phyloP scores from a whole-genome alignment of 2,329 filamentous ascomycete genomes.

The Talaromyces rugulosus region DNA sequence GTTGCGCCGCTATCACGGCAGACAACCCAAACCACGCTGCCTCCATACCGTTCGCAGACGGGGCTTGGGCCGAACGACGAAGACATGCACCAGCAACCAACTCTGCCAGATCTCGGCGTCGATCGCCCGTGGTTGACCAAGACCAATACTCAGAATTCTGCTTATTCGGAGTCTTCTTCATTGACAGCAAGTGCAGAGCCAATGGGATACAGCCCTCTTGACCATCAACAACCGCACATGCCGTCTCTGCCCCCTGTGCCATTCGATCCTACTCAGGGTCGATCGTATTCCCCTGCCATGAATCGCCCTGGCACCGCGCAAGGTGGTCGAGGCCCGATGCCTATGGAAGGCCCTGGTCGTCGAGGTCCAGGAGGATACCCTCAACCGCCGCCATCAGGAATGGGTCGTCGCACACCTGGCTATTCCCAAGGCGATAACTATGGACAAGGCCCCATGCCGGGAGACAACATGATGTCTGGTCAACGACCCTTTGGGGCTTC shows the following conservation, averaged over 20 bases:
- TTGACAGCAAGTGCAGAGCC: constrained; percentile 29
- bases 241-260: constrained; percentile 26
- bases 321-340: constrained; percentile 23
- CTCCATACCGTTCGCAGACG: constrained; percentile 59
- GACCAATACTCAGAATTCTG: constrained; percentile 42
- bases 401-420: constrained; percentile 15
- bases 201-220: constrained; percentile 33
- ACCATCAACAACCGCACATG: constrained; percentile 22
- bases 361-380: constrained; percentile 16
- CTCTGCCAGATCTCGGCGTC: constrained; percentile 38
- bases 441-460: background rate
- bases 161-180: constrained; percentile 53
- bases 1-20: constrained; percentile 52
- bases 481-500: background rate
- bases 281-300: constrained; percentile 21
- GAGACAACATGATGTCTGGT: background rate
- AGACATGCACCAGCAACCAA: constrained; percentile 22
- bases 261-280: constrained; percentile 18
- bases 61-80: constrained; percentile 27
- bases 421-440: background rate
- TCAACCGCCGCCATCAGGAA: constrained; percentile 16
- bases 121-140: constrained; percentile 39
- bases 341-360: constrained; percentile 19
- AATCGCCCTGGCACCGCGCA: constrained; percentile 21
- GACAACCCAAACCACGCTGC: constrained; percentile 60